Base-by-base conservation (phyloP, 2,329 filamentous ascomycete species). In the Beauveria medogensis region DNA sequence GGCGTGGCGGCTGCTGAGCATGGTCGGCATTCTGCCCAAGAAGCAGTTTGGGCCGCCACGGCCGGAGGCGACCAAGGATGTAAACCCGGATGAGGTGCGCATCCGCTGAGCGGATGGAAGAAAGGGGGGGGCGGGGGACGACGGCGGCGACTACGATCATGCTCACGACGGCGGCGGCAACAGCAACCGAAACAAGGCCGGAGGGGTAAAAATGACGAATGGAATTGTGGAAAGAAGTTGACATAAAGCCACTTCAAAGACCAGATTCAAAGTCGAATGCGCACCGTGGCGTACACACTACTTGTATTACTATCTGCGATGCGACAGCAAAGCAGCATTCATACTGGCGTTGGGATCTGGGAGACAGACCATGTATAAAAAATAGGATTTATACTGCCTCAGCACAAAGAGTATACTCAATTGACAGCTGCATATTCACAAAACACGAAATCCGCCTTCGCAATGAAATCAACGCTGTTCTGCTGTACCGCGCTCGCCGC, bases 1-100 rank as follows among this genome's bases (percentile, higher is more conserved):
- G 3, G 90, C 89, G 41, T 96, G 92, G 92, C 82, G 91, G 71
- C 74, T 97, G 68, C 78, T 99, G 67, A 84, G 83, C 60, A 88
- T 96, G 90, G 91, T 92, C 61, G 67, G 76, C 28, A 71, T 76
- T 44, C 57, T 76, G 62, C 74, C 74, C 16, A 72, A 73, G 69
- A 75, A 74, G 68, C 30, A 66, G 16, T 75, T 74, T 64, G 73
- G 72, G 2, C 71, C 73, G 62, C 67, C 66, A 5, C 63, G 64
- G 40, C 40, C 52, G 24, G 34, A 22, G 24, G 37, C 18, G 24
- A 44, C 52, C 14, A 44, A 40, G 52, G 24, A 40, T 12, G 62
- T 75, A 20, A 58, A 70, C 20, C 63, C 65, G 9, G 60, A 67
- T 22, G 63, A 69, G 14, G 69, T 75, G 30, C 69, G 65, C 44